Evolutionary conservation across 768 basidiomycete species (phyloP), one percentile per base, ranked within the genome.

Genomic region (Naganishia antarctica): DNA sequence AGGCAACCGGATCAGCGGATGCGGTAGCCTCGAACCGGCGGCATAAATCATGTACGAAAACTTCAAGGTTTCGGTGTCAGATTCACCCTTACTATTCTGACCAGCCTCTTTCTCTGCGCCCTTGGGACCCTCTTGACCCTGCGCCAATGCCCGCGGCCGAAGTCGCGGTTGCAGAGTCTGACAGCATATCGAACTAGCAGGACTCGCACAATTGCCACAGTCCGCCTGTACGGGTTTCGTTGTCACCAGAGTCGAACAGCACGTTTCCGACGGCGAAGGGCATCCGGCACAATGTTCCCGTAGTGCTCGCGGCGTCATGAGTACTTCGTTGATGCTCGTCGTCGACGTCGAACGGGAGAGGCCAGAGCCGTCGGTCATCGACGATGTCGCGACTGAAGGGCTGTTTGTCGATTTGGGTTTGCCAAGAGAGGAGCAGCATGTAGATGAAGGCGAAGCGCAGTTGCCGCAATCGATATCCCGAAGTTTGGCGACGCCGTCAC

Each of bases 41-140:
- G 76, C 76, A 58, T 76, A 78, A 45, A 78, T 61, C 40, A 66
- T 63, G 65, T 76, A 78, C 32, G 70, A 69, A 62, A 76, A 76
- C 12, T 73, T 31, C 29, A 76, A 71, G 13, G 70, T 74, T 60
- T 76, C 75, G 25, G 62, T 63, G 47, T 70, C 72, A 8, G n/a
- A n/a, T n/a, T n/a, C n/a, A n/a, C n/a, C n/a, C n/a, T n/a, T n/a
- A n/a, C n/a, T n/a, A n/a, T 61, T 61, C 43, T 68, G 68, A 28
- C 70, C 70, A 41, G 67, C 69, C 1, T 34, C 45, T 15, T 34
- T 16, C 26, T 31, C 21, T 44, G 47, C 21, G 32, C 8, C n/a
- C 21, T 46, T 16, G 51, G n/a, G 1, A 23, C 21, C 31, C 47
- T 23, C 8, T 40, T 9, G 6, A 32, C 12, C 23, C 4, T 41